Conservation (phyloP, 441 rosid species). For the Gossypium trilobum region DNA sequence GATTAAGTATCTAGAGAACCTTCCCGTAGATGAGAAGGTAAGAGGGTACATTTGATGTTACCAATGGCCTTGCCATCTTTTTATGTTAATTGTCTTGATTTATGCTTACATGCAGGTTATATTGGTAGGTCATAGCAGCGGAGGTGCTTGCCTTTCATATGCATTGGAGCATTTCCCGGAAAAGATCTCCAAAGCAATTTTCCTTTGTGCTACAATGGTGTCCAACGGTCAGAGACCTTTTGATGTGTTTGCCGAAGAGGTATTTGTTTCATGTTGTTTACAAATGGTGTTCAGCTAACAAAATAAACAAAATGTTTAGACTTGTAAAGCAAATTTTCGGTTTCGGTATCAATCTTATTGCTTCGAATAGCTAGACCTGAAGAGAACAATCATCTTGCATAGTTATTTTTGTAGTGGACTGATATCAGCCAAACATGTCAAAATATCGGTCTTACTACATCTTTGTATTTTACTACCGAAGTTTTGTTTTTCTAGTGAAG, state of each 20-base stretch:
- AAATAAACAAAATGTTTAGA: background rate
- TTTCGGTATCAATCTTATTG: background rate
- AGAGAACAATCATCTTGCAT: background rate
- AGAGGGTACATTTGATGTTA: background rate
- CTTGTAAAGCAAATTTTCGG: background rate
- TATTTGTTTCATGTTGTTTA: slow-evolving; percentile 11
- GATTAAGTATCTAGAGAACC: slow-evolving; percentile 45
- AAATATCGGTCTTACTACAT: background rate
- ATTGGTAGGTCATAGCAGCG: slow-evolving; percentile 80
- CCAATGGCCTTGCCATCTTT: background rate
- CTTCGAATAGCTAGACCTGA: no score
- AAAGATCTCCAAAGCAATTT: slow-evolving; percentile 74
- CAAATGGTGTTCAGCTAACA: background rate
- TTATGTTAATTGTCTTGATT: slow-evolving; percentile 5
- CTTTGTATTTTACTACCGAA: background rate
- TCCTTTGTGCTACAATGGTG: slow-evolving; percentile 80
- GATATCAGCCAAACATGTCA: background rate
- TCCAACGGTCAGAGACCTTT: slow-evolving; percentile 76
- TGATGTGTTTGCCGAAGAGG: slow-evolving; percentile 94
- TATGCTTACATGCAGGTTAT: slow-evolving; percentile 44
- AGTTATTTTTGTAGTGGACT: background rate
- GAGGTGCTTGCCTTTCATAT: slow-evolving; percentile 81
- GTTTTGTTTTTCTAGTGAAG: background rate
- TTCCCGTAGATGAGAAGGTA: slow-evolving; percentile 83
- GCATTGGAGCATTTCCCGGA: slow-evolving; percentile 69